Base-by-base conservation (phyloP, 2,329 filamentous ascomycete genomes). In the Helminthosporium solani region DNA sequence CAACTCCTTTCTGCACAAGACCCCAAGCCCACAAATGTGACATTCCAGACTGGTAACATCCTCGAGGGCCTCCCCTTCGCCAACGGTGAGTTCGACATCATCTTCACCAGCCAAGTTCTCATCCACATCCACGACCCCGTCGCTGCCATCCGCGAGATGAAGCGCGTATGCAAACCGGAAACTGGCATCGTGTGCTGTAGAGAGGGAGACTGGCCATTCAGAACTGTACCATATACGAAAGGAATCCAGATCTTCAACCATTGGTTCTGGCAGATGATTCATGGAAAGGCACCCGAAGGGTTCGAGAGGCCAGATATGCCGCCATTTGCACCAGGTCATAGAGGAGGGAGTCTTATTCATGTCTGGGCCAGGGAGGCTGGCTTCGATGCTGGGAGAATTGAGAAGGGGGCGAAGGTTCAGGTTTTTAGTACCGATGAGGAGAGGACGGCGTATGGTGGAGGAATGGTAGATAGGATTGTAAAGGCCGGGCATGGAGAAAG, bases 61-160 rank as follows among this genome's bases (percentile, higher is more conserved):
- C 62, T 67, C 7, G 63, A 72, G 33, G 53, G 50, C 6, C 56
- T 77, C 5, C 47, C 56, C 0, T 79, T 73, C 44, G 47, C 57
- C 3, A 75, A 81, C 47, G 52, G 28, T 31, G 58, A 64, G 2
- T 83, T 83, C 54, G 81, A 84, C 52, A 60, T 82, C 9, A 77
- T 82, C 3, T 75, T 75, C 55, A 73, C 71, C 28, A 75, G 79
- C 53, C 78, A 82, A 56, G 72, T 81, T 2, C 66, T 82, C 6
- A 68, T 74, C 46, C 80, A 83, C 56, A 65, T 82, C 6, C 58
- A 63, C 3, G 68, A 76, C 44, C 78, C 78, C 0, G 64, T 76
- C 0, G 54, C 58, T 3, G 73, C 76, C 3, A 52, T 83, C 20
- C 55, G 57, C 7, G 77, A 81, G 52, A 78, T 82, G 76, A 63